Base-by-base conservation (phyloP, 176 grass and related monocot genomes). In the Bonia amplexicaulis region DNA sequence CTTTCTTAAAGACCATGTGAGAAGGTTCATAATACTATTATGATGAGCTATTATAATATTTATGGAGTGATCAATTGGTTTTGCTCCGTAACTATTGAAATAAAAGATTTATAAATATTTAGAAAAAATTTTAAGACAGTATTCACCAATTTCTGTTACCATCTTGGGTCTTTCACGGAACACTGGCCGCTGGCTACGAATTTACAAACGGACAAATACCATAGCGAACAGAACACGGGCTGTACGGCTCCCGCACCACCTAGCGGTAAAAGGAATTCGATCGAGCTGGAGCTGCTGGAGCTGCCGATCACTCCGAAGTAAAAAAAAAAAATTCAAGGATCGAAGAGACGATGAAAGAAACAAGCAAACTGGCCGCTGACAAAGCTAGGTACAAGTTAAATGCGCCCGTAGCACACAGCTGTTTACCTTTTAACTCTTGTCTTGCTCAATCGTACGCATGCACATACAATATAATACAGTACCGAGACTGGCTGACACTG, bases 371-470 rank as follows among this genome's bases (percentile, higher is more conserved):
- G 79, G 55, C 12, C 66, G 26, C 79, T 70, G 79, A 81, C 66
- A 19, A 41, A 25, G 59, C 23, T 12, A 57, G 73, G 20, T 5
- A 51, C 66, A 79, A 27, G 66, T 79, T 79, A 62, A 33, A 40
- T 86, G 75, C 65, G 25, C 69, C 70, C 85, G 78, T 73, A 44
- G 58, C 79, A 69, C 51, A 22, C 85, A 87, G 79, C 79, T 76
- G 71, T 82, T 82, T n/a, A 39, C 48, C 63, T 81, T 81, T 81
- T 9, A 76, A 66, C 60, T 49, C 78, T 82, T 60, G 85, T 81
- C 85, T 74, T 74, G 37, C 62, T 60, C 40, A 61, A 22, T 65
- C 85, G 78, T 87, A 81, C 78, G 35, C 9, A 57, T 40, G 39
- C 58, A 17, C 76, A 57, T 10, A 10, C 54, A n/a, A 57, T 57